Evolutionary conservation across 345 rosid genomes (phyloP).

Genomic region (Cochlearia excelsa): DNA sequence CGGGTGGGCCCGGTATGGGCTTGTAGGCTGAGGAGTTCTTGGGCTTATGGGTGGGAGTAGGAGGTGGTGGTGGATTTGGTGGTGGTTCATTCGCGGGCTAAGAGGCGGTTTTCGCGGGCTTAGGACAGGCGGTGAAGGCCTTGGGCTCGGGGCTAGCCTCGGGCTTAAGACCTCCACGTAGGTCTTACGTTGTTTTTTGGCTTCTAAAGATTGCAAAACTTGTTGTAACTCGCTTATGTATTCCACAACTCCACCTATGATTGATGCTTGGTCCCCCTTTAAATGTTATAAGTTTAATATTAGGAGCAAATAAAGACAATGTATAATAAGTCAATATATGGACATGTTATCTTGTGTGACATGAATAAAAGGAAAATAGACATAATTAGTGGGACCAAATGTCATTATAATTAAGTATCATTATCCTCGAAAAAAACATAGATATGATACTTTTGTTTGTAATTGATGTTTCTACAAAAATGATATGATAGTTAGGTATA

Average conservation of each 20-base stretch:
- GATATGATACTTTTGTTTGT: slow-evolving; percentile 18
- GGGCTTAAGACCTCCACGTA: slow-evolving; percentile 89
- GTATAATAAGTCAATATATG: slow-evolving; percentile 23
- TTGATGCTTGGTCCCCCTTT: slow-evolving; percentile 99
- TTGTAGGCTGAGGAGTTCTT: slow-evolving; percentile 66
- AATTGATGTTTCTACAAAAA: slow-evolving; percentile 21
- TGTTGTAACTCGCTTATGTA: slow-evolving; percentile 94
- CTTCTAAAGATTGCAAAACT: slow-evolving; percentile 77
- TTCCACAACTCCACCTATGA: slow-evolving; percentile 94
- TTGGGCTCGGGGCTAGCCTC: slow-evolving; percentile 57
- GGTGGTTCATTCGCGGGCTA: slow-evolving; percentile 58
- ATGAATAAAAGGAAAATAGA: slow-evolving; percentile 13
- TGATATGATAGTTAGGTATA: slow-evolving; percentile 23
- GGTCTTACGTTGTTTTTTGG: slow-evolving; percentile 90
- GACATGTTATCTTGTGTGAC: slow-evolving; percentile 15
- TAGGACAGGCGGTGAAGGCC: slow-evolving; percentile 43
- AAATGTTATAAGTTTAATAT: background rate
- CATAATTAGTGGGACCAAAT: slow-evolving; percentile 32
- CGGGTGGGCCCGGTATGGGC: slow-evolving; percentile 55
- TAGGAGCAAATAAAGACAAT: slow-evolving; percentile 1
- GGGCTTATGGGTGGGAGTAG: slow-evolving; percentile 76
- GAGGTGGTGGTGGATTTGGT: slow-evolving; percentile 41
- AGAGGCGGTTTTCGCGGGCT: slow-evolving; percentile 48
- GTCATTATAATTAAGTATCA: slow-evolving; percentile 26
- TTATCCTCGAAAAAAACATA: slow-evolving; percentile 8